These are phyloP conservation scores for Ciborinia camelliae DNA, from an alignment of 2,329 filamentous ascomycete genomes.

Conservation along the genomic window DNA sequence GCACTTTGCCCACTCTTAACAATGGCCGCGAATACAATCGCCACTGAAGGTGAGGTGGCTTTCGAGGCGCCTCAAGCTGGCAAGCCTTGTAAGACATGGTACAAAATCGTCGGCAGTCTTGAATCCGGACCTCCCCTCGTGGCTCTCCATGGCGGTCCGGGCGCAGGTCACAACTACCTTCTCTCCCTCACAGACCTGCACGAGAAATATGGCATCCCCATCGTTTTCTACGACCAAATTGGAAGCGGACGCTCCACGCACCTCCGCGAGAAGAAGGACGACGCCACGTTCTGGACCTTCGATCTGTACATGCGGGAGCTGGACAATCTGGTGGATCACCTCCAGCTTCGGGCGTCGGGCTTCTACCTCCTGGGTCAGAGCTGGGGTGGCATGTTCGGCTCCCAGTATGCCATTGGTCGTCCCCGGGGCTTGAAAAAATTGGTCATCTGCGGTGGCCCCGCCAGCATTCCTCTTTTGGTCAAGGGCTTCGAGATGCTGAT, in stretches of 20 bases:
- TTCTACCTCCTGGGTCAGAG: conserved; percentile 49
- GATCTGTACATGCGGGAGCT: conserved; percentile 49
- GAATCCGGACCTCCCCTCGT: conserved; percentile 2
- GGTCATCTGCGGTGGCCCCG: conserved; percentile 37
- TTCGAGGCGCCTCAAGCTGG: conserved; percentile 38
- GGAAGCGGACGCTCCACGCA: conserved; percentile 50
- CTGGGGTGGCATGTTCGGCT: conserved; percentile 53
- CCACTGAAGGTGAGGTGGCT: conserved; percentile 29
- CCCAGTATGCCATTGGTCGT: conserved; percentile 42
- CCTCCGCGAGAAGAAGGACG: conserved; percentile 44
- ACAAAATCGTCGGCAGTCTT: conserved; percentile 40
- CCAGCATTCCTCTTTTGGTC: conserved; percentile 33
- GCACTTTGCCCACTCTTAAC: not conserved
- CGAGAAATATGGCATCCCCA: conserved; percentile 40
- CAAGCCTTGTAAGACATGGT: conserved; percentile 41
- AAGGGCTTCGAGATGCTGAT: conserved; percentile 29
- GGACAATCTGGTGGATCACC: conserved; percentile 44
- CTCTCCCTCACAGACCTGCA: conserved; percentile 41
- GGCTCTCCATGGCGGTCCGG: conserved; percentile 46
- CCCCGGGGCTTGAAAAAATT: conserved; percentile 41
- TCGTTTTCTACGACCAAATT: conserved; percentile 54
- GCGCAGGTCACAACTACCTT: conserved; percentile 45
- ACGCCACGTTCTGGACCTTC: conserved; percentile 46
- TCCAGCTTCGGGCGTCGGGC: conserved; percentile 39
- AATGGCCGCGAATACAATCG: not conserved